Percentiles rank a stretch among this genome's conserved stretches.
Evolutionary conservation across 805 yeast species (phyloP).

Genomic region (Pichia ethanolica): DNA sequence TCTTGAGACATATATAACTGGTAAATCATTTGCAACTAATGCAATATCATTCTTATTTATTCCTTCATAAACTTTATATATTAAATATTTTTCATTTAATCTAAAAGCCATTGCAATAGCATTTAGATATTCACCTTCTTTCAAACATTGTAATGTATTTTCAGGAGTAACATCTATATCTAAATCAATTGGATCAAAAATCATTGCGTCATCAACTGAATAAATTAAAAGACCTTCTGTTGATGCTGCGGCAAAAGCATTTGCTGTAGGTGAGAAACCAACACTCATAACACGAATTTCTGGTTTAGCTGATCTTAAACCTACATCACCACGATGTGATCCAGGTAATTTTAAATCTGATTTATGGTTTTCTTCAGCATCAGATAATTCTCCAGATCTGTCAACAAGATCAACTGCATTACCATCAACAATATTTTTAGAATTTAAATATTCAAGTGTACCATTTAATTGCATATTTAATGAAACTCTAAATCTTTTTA

Average conservation of each 20-base stretch:
- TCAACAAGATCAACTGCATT: conserved; percentile 81
- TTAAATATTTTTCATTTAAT: conserved; percentile 70
- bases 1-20: conserved; percentile 66
- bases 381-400: conserved; percentile 78
- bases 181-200: conserved; percentile 92
- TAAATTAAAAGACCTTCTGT: conserved; percentile 87
- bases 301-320: conserved; percentile 68
- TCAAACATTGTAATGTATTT: conserved; percentile 52
- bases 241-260: conserved; percentile 88
- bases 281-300: conserved; percentile 76
- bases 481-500: conserved; percentile 78
- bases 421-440: conserved; percentile 77
- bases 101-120: conserved; percentile 92
- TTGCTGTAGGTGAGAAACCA: conserved; percentile 81
- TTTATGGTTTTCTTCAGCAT: conserved; percentile 53
- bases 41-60: conserved; percentile 66
- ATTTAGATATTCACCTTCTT: conserved; percentile 55
- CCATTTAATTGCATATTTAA: conserved; percentile 89
- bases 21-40: conserved; percentile 61
- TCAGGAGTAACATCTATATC: conserved; percentile 90
- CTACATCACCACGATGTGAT: conserved; percentile 72
- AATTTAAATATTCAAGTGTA: conserved; percentile 70
- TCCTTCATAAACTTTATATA: conserved; percentile 65
- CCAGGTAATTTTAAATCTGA: conserved; percentile 78
- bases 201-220: conserved; percentile 64